Conservation (phyloP, 1,284 basidiomycete genomes). For the Bjerkandera adusta region DNA sequence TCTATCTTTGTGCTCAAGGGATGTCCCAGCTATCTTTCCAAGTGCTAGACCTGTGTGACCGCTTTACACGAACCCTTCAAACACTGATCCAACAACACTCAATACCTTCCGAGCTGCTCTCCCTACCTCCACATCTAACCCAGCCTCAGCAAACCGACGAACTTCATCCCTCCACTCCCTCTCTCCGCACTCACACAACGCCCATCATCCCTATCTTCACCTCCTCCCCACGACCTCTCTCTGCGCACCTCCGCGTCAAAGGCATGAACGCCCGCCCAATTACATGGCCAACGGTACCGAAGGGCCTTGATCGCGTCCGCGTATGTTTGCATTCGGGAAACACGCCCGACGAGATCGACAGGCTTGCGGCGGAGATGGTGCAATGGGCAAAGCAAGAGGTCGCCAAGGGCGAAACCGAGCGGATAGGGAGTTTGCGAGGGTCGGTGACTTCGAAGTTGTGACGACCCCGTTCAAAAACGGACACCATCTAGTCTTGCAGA, state of each 20-base stretch:
- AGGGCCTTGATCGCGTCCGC: constrained; percentile 78
- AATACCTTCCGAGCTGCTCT: constrained; percentile 42
- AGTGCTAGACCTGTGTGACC: constrained; percentile 37
- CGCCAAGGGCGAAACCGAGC: constrained; percentile 9
- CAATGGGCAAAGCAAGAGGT: constrained; percentile 30
- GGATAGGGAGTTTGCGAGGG: not conserved
- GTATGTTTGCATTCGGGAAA: constrained; percentile 84
- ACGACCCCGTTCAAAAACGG: not conserved
- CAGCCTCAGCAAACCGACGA: constrained; percentile 19
- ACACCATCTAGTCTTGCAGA: constrained; percentile 48
- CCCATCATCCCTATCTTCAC: constrained; percentile 91
- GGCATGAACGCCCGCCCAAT: constrained; percentile 80
- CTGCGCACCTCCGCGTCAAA: constrained; percentile 56
- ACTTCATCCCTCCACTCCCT: constrained; percentile 11
- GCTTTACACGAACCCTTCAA: constrained; percentile 38
- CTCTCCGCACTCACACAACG: constrained; percentile 29
- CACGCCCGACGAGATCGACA: constrained; percentile 59
- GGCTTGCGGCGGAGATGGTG: constrained; percentile 39
- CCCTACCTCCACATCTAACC: constrained; percentile 39
- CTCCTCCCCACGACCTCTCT: constrained; percentile 66
- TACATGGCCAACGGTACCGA: constrained; percentile 82
- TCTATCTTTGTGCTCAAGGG: constrained; percentile 23
- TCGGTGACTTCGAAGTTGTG: constrained; percentile 20
- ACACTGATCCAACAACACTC: constrained; percentile 28
- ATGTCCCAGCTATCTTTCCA: constrained; percentile 42